Evolutionary conservation across 192 early-diverging fungal species (phyloP), one percentile per base, ranked within the genome.

Genomic region (Glomus cerebriforme): DNA sequence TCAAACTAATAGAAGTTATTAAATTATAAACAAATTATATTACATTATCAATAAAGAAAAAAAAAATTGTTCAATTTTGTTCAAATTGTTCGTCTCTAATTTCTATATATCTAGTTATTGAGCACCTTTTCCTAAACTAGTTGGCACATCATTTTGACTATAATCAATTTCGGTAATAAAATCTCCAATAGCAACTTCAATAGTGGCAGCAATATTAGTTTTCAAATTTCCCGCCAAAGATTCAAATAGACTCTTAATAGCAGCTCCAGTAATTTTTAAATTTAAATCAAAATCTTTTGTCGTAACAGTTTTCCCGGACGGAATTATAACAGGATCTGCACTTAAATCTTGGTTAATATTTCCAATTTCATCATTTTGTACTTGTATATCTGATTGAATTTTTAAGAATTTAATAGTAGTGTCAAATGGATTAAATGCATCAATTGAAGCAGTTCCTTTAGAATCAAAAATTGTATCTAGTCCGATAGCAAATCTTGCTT

Each of bases 381-480:
- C 27, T 32, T 29, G 47, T 34, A 78, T 34, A 1, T 22, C 59
- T 32, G 77, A 39, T 47, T 69, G 10, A 13, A 78, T 78, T 24
- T 78, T 29, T 15, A 69, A 37, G 47, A 78, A 69, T 59, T 58
- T 78, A 13, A 78, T 69, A 24, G 45, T 39, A 13, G 77, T 78
- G 24, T 68, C 77, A 22, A 78, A 58, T 31, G 77, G 77, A 67
- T 78, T 78, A 58, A 47, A 78, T 37, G 63, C 45, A 58, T 78
- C 77, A 54, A 78, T 65, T 32, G 77, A 49, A 3, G 77, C 65
- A 31, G 63, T 78, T 5, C 65, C 77, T 49, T 78, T 78, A 39
- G 26, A 19, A 39, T 45, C 35, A 39, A 78, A 69, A 59, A 78
- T 7, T 22, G 65, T 69, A 13, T 59, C 37, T 2, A 78, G 39